Evolutionary conservation across 257 asterid species (phyloP), one percentile per base, ranked within the genome.

Genomic region (Forsythia suspensa): DNA sequence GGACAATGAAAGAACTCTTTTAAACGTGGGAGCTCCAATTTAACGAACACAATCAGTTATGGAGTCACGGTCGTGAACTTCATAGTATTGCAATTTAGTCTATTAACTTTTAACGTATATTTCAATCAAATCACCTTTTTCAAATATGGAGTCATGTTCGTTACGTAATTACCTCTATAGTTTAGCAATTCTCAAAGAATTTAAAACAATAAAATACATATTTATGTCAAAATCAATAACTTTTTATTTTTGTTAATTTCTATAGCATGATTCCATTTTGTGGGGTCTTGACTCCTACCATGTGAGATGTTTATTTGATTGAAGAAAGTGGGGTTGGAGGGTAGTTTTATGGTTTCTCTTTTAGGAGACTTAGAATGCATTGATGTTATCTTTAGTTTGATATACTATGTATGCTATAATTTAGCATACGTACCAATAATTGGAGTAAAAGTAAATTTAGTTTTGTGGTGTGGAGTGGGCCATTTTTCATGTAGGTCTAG

Each of bases 271-370:
- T 78, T 82, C 42, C 66, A 42, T 37, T 16, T 38, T 52, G 51
- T 11, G 73, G 13, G 41, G 24, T 51, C 13, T 38, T 18, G 46
- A 40, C 59, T 77, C 51, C 76, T 24, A 42, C 77, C 81, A 84
- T 65, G 74, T 84, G 88, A 68, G 61, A 65, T 81, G 85, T 79
- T 77, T 74, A 36, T 78, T 51, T 72, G 69, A 40, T 21, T 70
- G 83, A 71, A 39, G 55, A 38, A 46, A 46, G 82, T 77, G 75
- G 67, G 67, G 24, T 38, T 73, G 57, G 72, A 77, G n/a, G 36
- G 79, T 41, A 36, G 48, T 65, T 40, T 42, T 20, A 41, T 43
- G 75, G 61, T 43, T 71, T 16, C 7, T 70, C 55, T 41, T 70
- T 39, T 39, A 41, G 74, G 74, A 71, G 36, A 13, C 29, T 39